Evolutionary conservation across 106 monocot genomes (phyloP), one percentile per base, ranked within the genome.

Genomic region (Xerophyta viscosa): DNA sequence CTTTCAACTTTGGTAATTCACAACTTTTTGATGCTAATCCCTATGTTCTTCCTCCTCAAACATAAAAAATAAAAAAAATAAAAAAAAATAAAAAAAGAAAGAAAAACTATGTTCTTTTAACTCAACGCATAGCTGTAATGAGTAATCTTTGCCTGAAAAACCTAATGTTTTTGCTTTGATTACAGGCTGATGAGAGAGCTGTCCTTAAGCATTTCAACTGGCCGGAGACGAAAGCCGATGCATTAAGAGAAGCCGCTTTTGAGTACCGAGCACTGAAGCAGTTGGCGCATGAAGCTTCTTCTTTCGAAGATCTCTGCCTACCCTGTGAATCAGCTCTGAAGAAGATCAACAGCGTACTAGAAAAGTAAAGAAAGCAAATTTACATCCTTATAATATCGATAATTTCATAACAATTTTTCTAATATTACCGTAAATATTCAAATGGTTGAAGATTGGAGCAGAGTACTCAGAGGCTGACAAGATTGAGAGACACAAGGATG

Each of bases 121-220:
- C n/a, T n/a, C n/a, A n/a, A n/a, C n/a, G n/a, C n/a, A n/a, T n/a
- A n/a, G n/a, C n/a, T n/a, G n/a, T n/a, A n/a, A n/a, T n/a, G n/a
- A n/a, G n/a, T n/a, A n/a, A n/a, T n/a, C n/a, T n/a, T n/a, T n/a
- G n/a, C n/a, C n/a, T n/a, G n/a, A n/a, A n/a, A n/a, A n/a, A n/a
- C n/a, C n/a, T n/a, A n/a, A n/a, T n/a, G n/a, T n/a, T n/a, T n/a
- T n/a, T n/a, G n/a, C n/a, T n/a, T n/a, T n/a, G n/a, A n/a, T n/a
- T 29, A n/a, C 69, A 92, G 92, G 79, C 80, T 59, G 92, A 92
- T 37, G 92, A 92, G 63, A 79, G 80, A 69, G 92, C 92, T 50
- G 92, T 92, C 21, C 72, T 92, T 45, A 92, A 87, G 72, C 87
- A 92, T 61, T 92, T 92, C 57, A 77, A 69, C 67, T 92, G 92